These are phyloP conservation scores for Acacia crassicarpa DNA, from an alignment of 306 rosid species.

Conservation along the genomic window DNA sequence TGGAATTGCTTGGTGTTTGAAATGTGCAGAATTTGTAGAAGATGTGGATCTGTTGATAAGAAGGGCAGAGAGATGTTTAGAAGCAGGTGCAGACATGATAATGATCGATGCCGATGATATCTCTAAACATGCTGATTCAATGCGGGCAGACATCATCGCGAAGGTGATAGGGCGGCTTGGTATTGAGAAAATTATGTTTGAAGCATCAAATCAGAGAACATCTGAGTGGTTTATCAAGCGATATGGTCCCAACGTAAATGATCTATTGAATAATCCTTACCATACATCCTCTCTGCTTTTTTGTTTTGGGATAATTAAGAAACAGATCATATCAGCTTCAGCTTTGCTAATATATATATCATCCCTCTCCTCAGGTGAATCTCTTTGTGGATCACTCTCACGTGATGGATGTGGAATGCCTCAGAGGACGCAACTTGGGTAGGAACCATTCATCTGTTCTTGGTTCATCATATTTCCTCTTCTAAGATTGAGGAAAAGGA, in stretches of 20 bases:
- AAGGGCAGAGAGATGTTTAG: constrained; percentile 92
- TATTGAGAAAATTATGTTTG: constrained; percentile 91
- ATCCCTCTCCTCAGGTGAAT: constrained; percentile 60
- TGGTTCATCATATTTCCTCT: constrained; percentile 56
- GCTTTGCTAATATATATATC: not conserved
- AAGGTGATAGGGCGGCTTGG: constrained; percentile 93
- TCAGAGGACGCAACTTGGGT: constrained; percentile 81
- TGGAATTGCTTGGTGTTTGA: constrained; percentile 3
- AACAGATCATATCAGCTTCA: not conserved
- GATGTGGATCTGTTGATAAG: constrained; percentile 86
- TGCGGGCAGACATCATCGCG: constrained; percentile 75
- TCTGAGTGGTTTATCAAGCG: constrained; percentile 91
- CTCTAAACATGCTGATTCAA: constrained; percentile 54
- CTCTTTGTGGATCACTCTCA: constrained; percentile 90
- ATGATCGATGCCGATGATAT: constrained; percentile 84
- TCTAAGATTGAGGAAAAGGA: constrained; percentile 22
- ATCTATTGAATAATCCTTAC: not conserved
- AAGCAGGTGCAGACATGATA: constrained; percentile 97
- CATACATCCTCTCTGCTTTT: not conserved
- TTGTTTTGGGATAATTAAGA: not conserved
- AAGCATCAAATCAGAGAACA: constrained; percentile 71
- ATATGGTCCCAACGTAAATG: constrained; percentile 80
- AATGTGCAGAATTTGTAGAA: constrained; percentile 69
- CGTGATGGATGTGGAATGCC: constrained; percentile 87
- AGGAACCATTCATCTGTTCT: constrained; percentile 71